Evolutionary conservation across 2,329 filamentous ascomycete species (phyloP).

Genomic region (Hypoxylon sp.): DNA sequence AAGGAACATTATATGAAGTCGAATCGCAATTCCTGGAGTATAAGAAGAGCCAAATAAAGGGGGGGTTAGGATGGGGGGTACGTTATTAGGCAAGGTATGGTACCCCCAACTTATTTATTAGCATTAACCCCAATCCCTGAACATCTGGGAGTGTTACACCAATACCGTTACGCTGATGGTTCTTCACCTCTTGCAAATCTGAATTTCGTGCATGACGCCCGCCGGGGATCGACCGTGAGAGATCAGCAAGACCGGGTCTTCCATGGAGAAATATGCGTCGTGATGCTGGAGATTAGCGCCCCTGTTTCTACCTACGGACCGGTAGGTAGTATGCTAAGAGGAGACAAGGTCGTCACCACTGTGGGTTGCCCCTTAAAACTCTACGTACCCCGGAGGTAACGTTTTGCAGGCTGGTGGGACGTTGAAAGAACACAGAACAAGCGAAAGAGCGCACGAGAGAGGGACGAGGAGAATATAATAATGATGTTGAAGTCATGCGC

Average conservation of each 20-base stretch:
- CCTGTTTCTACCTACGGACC: conserved; percentile 14
- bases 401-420: background rate
- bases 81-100: conserved; percentile 41
- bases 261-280: conserved; percentile 17
- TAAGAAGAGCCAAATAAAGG: conserved; percentile 30
- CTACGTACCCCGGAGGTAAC: conserved; percentile 10
- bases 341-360: conserved; percentile 17
- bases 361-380: conserved; percentile 6
- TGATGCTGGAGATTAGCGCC: conserved; percentile 26
- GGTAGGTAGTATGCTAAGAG: conserved; percentile 19
- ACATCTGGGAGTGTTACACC: conserved; percentile 31
- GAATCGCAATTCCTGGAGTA: conserved; percentile 25
- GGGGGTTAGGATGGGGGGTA: conserved; percentile 29
- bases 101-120: conserved; percentile 44
- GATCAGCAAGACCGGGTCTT: conserved; percentile 33
- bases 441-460: background rate
- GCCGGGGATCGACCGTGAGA: conserved; percentile 27
- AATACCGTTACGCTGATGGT: conserved; percentile 29
- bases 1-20: conserved; percentile 28
- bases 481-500: conserved; percentile 11
- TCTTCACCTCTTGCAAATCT: conserved; percentile 30
- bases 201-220: conserved; percentile 44
- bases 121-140: conserved; percentile 28
- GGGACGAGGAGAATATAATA: conserved; percentile 12
- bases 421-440: background rate